Base-by-base conservation (phyloP, 306 rosid genomes). In the Rosa multiflora region DNA sequence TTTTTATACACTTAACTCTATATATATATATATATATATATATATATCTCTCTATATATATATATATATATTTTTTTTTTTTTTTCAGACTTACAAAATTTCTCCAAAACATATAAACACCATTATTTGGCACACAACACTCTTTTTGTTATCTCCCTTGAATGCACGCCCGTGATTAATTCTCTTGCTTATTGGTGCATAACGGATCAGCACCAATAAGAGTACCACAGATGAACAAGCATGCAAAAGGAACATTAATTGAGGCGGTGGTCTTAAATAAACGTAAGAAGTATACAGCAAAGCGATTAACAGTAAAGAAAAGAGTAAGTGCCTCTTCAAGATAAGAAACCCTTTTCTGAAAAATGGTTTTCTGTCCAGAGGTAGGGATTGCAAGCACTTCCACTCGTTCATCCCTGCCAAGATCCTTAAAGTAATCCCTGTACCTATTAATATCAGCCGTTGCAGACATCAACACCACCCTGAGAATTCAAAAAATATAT, bases 391-490 rank as follows among this genome's bases (percentile, higher is more conserved):
- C 97, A 82, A 94, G 87, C 82, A 94, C 96, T 90, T 94, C 96
- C 81, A 94, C 97, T 63, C 97, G 87, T 86, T 94, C 96, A 29
- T 84, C 92, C 84, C 97, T 91, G 47, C 97, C 94, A 76, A 94
- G 88, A 83, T 94, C 98, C 84, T 78, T 83, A 80, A 94, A 94
- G 88, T 94, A 94, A 75, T 91, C 94, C 86, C 7, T 90, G 80
- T 94, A 94, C 80, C 96, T 84, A 75, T 87, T 72, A 83, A 87
- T 88, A 88, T 94, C 94, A 76, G 97, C 97, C 63, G 98, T 94
- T 78, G 98, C 98, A 66, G 97, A 94, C 98, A 94, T 94, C 88
- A 94, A 85, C 58, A 94, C 97, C 76, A 94, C 82, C 92, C 98
- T 94, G 91, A 37, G 80, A 85, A 82, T 46, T 82, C 67, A 75